A percentile compares a stretch with the other conserved stretches of the same genome.
Conservation (phyloP, 768 basidiomycete species). For the Baorangia bicolor region DNA sequence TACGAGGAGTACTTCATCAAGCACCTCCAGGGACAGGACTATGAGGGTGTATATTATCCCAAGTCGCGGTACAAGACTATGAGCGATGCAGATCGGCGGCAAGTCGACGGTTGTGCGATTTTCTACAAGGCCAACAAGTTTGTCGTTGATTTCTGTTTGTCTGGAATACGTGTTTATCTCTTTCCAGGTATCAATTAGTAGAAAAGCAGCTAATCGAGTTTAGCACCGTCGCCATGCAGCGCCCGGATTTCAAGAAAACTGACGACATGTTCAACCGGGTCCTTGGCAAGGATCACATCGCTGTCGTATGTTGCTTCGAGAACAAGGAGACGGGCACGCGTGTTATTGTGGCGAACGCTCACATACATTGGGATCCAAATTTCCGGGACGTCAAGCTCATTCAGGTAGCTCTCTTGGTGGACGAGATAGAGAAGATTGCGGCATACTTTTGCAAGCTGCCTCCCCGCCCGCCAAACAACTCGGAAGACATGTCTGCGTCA, state of each 20-base stretch:
- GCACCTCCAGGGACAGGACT: constrained; percentile 69
- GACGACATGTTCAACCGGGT: constrained; percentile 99
- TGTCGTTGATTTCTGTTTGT: constrained; percentile 33
- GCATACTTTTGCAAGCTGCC: constrained; percentile 84
- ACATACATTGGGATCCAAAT: constrained; percentile 90
- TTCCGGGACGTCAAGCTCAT: constrained; percentile 97
- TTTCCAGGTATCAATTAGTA: constrained; percentile 79
- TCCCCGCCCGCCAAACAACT: constrained; percentile 47
- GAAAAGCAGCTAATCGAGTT: constrained; percentile 95
- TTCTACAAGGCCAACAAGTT: constrained; percentile 92
- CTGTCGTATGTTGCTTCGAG: constrained; percentile 84
- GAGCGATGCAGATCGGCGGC: constrained; percentile 78
- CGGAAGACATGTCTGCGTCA: constrained; percentile 25
- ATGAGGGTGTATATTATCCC: constrained; percentile 89
- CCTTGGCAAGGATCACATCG: constrained; percentile 91
- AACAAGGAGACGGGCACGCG: constrained; percentile 84
- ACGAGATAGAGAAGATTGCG: constrained; percentile 90
- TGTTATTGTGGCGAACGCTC: constrained; percentile 85
- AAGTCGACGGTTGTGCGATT: constrained; percentile 94
- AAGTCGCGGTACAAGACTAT: constrained; percentile 94
- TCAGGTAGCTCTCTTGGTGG: constrained; percentile 87
- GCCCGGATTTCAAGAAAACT: constrained; percentile 92
- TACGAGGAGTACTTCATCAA: constrained; percentile 90
- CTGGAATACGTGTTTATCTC: constrained; percentile 1
- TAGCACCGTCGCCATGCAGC: constrained; percentile 87